These are phyloP conservation scores for Tuber microsphaerosporum DNA, from an alignment of 495 filamentous ascomycete genomes.

Conservation along the genomic window DNA sequence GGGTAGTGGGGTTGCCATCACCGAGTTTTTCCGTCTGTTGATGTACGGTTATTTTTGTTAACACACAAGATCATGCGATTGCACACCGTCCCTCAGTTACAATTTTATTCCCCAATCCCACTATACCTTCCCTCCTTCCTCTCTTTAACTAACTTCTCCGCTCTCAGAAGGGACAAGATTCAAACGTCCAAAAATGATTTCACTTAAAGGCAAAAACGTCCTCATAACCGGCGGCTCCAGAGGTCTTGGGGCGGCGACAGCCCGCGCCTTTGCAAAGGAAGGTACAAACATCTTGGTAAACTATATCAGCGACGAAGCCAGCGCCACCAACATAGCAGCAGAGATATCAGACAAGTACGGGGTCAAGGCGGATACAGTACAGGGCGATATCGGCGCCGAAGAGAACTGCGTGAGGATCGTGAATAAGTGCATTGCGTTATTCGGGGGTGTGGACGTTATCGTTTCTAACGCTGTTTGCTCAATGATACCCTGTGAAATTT, in stretches of 20 bases:
- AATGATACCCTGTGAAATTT: background rate
- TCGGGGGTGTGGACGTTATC: constrained; percentile 62
- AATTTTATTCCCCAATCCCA: background rate
- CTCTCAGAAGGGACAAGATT: background rate
- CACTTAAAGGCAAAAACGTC: constrained; percentile 54
- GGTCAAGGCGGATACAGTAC: constrained; percentile 52
- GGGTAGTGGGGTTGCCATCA: too few relatives aligned
- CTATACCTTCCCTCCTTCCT: background rate
- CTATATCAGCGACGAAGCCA: constrained; percentile 50
- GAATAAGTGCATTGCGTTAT: constrained; percentile 49
- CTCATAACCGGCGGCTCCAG: constrained; percentile 61
- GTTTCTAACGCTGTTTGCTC: constrained; percentile 54
- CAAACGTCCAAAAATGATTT: background rate
- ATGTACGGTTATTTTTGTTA: too few relatives aligned
- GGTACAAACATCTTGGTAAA: constrained; percentile 64
- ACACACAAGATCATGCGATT: background rate
- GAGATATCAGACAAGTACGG: constrained; percentile 49
- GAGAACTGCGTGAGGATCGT: constrained; percentile 40
- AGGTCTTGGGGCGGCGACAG: constrained; percentile 60
- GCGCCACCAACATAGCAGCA: constrained; percentile 50
- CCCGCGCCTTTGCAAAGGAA: constrained; percentile 56
- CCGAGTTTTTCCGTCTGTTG: too few relatives aligned
- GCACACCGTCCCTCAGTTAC: background rate
- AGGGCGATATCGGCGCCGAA: constrained; percentile 43
- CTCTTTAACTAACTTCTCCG: background rate